These are phyloP conservation scores for Brassica cretica DNA, from an alignment of 345 rosid species.

Conservation along the genomic window DNA sequence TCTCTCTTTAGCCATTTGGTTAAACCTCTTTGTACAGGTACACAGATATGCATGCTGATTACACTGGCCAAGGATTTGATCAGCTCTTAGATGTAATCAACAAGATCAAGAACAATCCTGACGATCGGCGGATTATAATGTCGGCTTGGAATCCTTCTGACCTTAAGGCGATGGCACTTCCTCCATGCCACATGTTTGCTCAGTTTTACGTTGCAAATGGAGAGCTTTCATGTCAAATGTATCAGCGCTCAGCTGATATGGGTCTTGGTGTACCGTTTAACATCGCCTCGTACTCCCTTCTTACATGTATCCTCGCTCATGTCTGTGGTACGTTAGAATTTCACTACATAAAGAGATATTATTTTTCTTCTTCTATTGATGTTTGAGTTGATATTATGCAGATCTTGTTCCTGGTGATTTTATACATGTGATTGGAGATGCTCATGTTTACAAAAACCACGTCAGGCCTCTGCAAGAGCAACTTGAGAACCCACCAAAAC, in stretches of 20 bases:
- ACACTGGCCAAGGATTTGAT: slow-evolving; percentile 89
- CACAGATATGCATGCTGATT: slow-evolving; percentile 89
- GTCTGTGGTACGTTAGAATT: slow-evolving; percentile 50
- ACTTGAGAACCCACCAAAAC: slow-evolving; percentile 88
- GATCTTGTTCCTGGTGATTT: slow-evolving; percentile 92
- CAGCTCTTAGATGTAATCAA: slow-evolving; percentile 77
- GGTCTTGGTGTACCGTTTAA: slow-evolving; percentile 96
- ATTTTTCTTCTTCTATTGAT: neutral
- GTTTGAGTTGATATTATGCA: slow-evolving; percentile 31
- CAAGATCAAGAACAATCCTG: slow-evolving; percentile 84
- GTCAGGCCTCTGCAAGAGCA: slow-evolving; percentile 83
- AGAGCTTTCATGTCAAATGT: slow-evolving; percentile 93
- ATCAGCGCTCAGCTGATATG: slow-evolving; percentile 96
- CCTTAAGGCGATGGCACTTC: slow-evolving; percentile 88
- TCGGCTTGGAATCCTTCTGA: slow-evolving; percentile 99
- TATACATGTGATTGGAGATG: slow-evolving; percentile 79
- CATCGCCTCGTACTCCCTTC: slow-evolving; percentile 65
- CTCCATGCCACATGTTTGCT: slow-evolving; percentile 98
- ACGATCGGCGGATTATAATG: slow-evolving; percentile 78
- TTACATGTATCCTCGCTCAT: slow-evolving; percentile 85
- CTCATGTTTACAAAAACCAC: slow-evolving; percentile 85
- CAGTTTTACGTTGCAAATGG: slow-evolving; percentile 88
- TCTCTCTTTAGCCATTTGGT: neutral
- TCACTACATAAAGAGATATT: no score
- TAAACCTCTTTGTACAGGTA: slow-evolving; percentile 49